phyloP scores from a whole-genome alignment of 1,139 yeast species.

The Blastobotrys illinoisensis region DNA sequence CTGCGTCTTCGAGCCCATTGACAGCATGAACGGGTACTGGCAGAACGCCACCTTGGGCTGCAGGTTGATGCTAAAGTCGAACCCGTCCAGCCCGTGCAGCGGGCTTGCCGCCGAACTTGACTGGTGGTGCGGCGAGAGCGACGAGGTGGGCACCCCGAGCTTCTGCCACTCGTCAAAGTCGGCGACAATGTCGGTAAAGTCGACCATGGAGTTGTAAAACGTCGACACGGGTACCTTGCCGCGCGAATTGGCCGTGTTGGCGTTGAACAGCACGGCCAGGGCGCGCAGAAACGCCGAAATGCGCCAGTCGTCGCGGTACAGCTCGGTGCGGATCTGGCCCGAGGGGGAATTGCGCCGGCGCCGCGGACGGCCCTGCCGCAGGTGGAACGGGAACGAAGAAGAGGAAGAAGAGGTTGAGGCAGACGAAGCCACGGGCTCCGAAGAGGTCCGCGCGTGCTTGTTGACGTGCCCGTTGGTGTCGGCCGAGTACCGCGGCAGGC shows the following conservation, averaged over 20 bases:
- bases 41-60: conserved; percentile 44
- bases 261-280: conserved; percentile 49
- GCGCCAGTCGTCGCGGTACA: conserved; percentile 81
- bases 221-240: conserved; percentile 42
- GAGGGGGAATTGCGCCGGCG: conserved; percentile 12
- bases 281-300: conserved; percentile 59
- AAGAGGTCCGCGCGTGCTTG: background rate
- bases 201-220: conserved; percentile 80
- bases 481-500: background rate
- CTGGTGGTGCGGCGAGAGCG: conserved; percentile 2
- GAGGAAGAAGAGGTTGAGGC: background rate
- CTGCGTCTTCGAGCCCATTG: conserved; percentile 76
- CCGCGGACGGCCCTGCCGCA: conserved; percentile 1
- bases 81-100: conserved; percentile 10
- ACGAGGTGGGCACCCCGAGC: conserved; percentile 14
- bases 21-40: conserved; percentile 74
- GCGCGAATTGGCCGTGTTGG: conserved; percentile 41
- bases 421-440: background rate
- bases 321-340: conserved; percentile 44
- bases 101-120: background rate
- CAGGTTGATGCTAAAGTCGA: conserved; percentile 9
- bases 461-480: background rate
- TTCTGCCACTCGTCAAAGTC: conserved; percentile 85
- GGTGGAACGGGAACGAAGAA: background rate
- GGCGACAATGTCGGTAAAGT: conserved; percentile 64